phyloP scores from a whole-genome alignment of 2,329 filamentous ascomycete genomes.

The Pseudocercospora fuligena region DNA sequence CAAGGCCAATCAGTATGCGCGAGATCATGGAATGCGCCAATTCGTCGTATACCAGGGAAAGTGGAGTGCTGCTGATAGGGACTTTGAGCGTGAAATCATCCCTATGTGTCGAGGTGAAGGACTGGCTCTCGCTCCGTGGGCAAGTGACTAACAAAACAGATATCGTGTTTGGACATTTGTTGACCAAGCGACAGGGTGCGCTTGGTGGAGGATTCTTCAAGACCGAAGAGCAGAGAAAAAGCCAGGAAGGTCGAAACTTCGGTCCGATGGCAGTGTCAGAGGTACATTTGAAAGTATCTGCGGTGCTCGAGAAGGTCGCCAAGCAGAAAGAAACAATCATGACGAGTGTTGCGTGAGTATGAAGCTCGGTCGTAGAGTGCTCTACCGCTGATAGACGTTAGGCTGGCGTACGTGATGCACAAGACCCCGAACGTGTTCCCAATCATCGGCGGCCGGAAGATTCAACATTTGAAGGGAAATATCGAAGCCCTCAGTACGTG shows the following conservation, averaged over 20 bases:
- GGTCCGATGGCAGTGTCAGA: conserved; percentile 4
- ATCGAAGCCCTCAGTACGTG: conserved; percentile 64
- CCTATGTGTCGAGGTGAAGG: conserved; percentile 68
- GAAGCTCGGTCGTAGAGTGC: too few relatives aligned
- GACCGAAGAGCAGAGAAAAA: conserved; percentile 39
- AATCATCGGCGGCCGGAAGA: conserved; percentile 70
- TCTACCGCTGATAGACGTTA: conserved; percentile 5
- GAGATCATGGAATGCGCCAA: conserved; percentile 68
- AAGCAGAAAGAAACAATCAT: conserved; percentile 53
- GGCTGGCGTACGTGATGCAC: conserved; percentile 71
- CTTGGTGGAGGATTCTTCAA: conserved; percentile 50
- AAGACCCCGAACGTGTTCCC: conserved; percentile 72
- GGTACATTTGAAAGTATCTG: conserved; percentile 48
- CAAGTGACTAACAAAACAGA: conserved; percentile 27
- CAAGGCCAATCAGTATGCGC: conserved; percentile 56
- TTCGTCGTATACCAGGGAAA: conserved; percentile 72
- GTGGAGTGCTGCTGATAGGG: conserved; percentile 51
- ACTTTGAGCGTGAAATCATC: conserved; percentile 59
- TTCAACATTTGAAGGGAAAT: conserved; percentile 71
- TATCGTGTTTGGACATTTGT: too few relatives aligned
- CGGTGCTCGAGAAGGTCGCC: conserved; percentile 64
- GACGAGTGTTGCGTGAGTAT: conserved; percentile 42
- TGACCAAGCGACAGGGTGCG: conserved; percentile 8
- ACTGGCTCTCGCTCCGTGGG: conserved; percentile 64
- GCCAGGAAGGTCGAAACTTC: conserved; percentile 18